Evolutionary conservation across 2,329 filamentous ascomycete genomes (phyloP), one percentile per base, ranked within the genome.

Genomic region (Exophiala mesophila): DNA sequence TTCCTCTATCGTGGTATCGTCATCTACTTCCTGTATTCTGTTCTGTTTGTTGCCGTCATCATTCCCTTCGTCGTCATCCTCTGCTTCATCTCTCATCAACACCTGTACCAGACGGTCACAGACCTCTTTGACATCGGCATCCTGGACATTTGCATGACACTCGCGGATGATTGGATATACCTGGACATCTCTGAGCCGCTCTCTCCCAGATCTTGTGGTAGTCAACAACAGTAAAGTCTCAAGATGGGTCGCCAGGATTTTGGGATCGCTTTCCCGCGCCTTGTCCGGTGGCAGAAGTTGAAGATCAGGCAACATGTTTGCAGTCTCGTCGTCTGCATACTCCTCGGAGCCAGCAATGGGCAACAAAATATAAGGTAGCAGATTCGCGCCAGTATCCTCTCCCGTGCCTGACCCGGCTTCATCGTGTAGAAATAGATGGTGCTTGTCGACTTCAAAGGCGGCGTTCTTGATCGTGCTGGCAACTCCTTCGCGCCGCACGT

Each of bases 391-490:
- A 36, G 37, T 31, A 15, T 45, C 40, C 12, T 47, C 10, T 15
- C 9, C 28, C 7, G 7, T 12, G 23, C 12, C 23, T 7, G 12
- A 12, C 21, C 43, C 80, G 28, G 81, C 80, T 13, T 82, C 77
- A 38, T 85, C 80, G 1, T 77, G 74, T 33, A 96, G 66, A 39
- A 95, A 81, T 2, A 73, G 68, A 0, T 77, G 70, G 57, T 97
- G 90, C 0, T 83, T 76, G 3, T 77, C 66, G 4, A 90, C 67
- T 57, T 94, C 85, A 60, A 98, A 97, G 5, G 87, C 81, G 20
- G 86, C 80, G 60, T 98, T 98, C 65, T 97, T 97, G 62, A 98
- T 88, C 7, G 88, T 92, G 47, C 83, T 88, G 5, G 90, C 90
- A n/a, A 96, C 89, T n/a, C 92, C 92, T 57, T 88, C 87, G 41